Base-by-base conservation (phyloP, 345 rosid species). In the Rhodomyrtus tomentosa region DNA sequence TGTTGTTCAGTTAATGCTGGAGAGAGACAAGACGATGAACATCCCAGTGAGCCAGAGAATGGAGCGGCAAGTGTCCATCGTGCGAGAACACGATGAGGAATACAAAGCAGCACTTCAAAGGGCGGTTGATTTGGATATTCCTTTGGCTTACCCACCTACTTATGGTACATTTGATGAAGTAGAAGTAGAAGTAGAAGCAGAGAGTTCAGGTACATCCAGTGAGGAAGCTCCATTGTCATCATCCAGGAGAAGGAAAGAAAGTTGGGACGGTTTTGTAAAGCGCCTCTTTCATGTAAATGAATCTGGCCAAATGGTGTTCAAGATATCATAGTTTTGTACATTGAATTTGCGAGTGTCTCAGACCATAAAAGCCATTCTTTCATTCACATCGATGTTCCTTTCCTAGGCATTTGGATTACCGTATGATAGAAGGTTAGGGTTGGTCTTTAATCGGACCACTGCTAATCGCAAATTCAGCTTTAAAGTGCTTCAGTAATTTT, bases 1-100 rank as follows among this genome's bases (percentile, higher is more conserved):
- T 38, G 68, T 27, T 88, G 59, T 86, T 82, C 86, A 95, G 99
- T 88, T 93, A 86, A 92, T 97, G 98, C 85, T 93, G 88, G 95
- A 95, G 89, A 93, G 91, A 86, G 96, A 97, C 50, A 88, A 56
- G 86, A 91, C 89, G 29, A 90, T 92, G 96, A 90, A 90, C 84
- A 91, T 95, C 85, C 99, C 99, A 0, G 87, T 84, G n/a, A 90
- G 89, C 86, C 98, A 95, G 90, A 93, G 89, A 86, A 97, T 97
- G 92, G 95, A 92, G 88, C 91, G 95, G 81, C 94, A 94, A 36
- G 88, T 89, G 86, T 93, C 91, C 4, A 58, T 95, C 22, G 95
- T 91, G 49, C 95, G 92, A 68, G 99, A 94, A 59, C 99, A 93
- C 83, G 90, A 84, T 13, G 92, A 93, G 83, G 99, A 94, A 89